phyloP scores from a whole-genome alignment of 2,329 filamentous ascomycete species.

The Arthrobotrys megalospora region DNA sequence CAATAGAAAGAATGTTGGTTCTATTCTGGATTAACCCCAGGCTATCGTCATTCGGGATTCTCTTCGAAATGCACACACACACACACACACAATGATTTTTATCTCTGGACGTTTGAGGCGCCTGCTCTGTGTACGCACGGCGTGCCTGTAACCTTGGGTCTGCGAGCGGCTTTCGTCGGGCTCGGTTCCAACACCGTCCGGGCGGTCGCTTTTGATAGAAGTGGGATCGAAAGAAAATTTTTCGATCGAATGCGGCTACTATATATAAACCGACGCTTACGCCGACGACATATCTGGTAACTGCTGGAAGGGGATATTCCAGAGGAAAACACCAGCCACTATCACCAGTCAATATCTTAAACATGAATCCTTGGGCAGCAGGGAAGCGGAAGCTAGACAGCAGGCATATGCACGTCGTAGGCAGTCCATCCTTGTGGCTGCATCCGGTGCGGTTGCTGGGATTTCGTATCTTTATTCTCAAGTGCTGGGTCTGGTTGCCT shows the following conservation, averaged over 20 bases:
- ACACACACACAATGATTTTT: background rate
- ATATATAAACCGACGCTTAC: conserved; percentile 59
- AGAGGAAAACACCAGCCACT: conserved; percentile 55
- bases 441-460: conserved; percentile 59
- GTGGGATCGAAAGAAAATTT: conserved; percentile 38
- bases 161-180: conserved; percentile 59
- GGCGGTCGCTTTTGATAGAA: conserved; percentile 37
- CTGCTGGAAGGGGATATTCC: conserved; percentile 53
- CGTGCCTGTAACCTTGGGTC: conserved; percentile 32
- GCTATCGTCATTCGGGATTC: conserved; percentile 29
- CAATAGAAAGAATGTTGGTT: conserved; percentile 20
- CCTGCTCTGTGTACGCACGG: conserved; percentile 9
- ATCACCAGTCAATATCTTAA: conserved; percentile 57
- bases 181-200: conserved; percentile 26
- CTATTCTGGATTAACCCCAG: conserved; percentile 22
- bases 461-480: conserved; percentile 41
- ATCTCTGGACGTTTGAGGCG: background rate
- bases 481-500: conserved; percentile 35
- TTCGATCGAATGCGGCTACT: conserved; percentile 57
- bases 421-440: conserved; percentile 58
- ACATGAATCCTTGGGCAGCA: conserved; percentile 54
- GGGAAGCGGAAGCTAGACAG: conserved; percentile 56
- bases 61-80: background rate
- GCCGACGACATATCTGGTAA: conserved; percentile 34
- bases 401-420: conserved; percentile 56